Percentiles rank a stretch among this genome's conserved stretches.
Conservation (phyloP, 2,329 filamentous ascomycete species). For the Fusarium sp. region DNA sequence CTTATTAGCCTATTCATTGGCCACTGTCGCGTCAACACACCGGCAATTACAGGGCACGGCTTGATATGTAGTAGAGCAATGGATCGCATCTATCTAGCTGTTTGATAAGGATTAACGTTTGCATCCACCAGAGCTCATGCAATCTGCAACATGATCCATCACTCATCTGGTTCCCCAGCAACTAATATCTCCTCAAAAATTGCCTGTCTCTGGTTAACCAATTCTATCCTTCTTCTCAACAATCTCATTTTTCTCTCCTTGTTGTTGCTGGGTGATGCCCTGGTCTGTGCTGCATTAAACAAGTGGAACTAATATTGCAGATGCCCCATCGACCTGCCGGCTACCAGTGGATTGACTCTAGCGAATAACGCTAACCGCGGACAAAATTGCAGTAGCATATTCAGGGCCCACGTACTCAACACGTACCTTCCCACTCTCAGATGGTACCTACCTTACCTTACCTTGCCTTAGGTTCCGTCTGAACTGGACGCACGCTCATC, state of each 20-base stretch:
- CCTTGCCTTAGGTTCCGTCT: constrained; percentile 1
- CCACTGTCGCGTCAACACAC: constrained; percentile 33
- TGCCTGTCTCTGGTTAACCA: constrained; percentile 11
- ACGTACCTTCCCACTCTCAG: constrained; percentile 34
- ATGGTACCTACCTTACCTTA: constrained; percentile 10
- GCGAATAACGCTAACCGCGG: constrained; percentile 39
- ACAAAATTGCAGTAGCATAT: constrained; percentile 39
- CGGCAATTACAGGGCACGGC: constrained; percentile 28
- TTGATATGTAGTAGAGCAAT: background rate
- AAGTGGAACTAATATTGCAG: constrained; percentile 50
- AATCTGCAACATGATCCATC: background rate
- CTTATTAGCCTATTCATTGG: constrained; percentile 21
- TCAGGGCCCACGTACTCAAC: constrained; percentile 35
- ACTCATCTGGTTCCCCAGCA: constrained; percentile 20
- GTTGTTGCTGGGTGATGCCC: constrained; percentile 45
- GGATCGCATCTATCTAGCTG: background rate
- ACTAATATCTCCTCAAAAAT: constrained; percentile 10
- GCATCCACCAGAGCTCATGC: constrained; percentile 4
- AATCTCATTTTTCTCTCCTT: constrained; percentile 27
- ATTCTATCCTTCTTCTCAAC: constrained; percentile 10
- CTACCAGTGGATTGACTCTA: constrained; percentile 38
- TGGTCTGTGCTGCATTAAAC: constrained; percentile 49
- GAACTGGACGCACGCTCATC: background rate
- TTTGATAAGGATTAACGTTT: background rate
- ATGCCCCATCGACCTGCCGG: constrained; percentile 40